Conservation (phyloP, 345 rosid genomes). For the Luvunga scandens region DNA sequence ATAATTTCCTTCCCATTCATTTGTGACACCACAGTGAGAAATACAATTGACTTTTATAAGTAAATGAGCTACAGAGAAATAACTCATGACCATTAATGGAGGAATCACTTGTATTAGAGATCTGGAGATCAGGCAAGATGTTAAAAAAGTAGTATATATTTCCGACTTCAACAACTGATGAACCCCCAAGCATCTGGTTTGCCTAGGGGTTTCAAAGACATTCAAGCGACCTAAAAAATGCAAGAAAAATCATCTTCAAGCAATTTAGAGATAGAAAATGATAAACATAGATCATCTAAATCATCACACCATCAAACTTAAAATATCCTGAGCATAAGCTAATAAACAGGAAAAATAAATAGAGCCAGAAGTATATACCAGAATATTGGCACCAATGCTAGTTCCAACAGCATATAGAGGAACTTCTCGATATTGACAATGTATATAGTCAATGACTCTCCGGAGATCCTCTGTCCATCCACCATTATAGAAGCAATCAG, state of each 20-base stretch:
- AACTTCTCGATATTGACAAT: slow-evolving; percentile 34
- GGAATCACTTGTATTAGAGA: background rate
- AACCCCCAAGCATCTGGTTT: background rate
- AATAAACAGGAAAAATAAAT: background rate
- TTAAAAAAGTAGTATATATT: background rate
- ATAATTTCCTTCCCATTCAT: no score
- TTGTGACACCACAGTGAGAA: background rate
- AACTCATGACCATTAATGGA: background rate
- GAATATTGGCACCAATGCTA: slow-evolving; percentile 42
- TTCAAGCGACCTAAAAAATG: background rate
- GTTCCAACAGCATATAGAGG: slow-evolving; percentile 44
- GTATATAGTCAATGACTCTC: slow-evolving; percentile 23
- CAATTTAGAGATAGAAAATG: background rate
- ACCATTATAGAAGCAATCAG: slow-evolving; percentile 47
- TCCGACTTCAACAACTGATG: background rate
- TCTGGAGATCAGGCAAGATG: background rate
- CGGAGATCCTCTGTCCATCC: slow-evolving; percentile 45
- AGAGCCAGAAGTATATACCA: slow-evolving; percentile 25
- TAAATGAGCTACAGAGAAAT: background rate
- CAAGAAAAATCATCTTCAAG: background rate
- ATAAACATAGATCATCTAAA: background rate
- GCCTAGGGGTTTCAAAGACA: background rate
- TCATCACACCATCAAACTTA: background rate
- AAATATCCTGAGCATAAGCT: background rate
- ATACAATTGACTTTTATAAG: background rate